Evolutionary conservation across 225 moss, liverwort and hornwort genomes (phyloP), one percentile per base, ranked within the genome.

Genomic region (Straminergon stramineum): DNA sequence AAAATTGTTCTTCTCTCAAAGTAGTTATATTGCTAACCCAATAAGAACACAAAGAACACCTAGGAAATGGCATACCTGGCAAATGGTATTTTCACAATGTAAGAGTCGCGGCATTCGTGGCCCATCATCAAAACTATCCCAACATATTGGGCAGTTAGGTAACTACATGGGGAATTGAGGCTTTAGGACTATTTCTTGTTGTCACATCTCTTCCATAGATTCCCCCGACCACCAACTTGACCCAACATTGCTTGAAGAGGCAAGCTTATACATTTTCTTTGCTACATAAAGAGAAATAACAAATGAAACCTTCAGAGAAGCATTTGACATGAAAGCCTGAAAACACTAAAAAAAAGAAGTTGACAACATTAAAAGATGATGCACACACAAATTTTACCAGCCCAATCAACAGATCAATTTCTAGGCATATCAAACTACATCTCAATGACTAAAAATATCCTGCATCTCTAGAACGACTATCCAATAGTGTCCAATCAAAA

Each of bases 121-220:
- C 31, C 93, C 94, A 91, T 94, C 91, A 24, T 95, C 94, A 86
- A 94, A 95, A 89, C 92, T 84, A 84, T 95, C 94, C 95, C 95
- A 95, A 81, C 95, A 95, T 30, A 95, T 93, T 61, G 94, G 95
- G 43, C 95, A 95, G 75, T 95, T 92, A 79, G 94, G 94, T 68
- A 95, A 82, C 85, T 89, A 91, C 91, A 94, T 87, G 27, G 75
- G 80, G 58, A 75, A 76, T 88, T 56, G 90, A 86, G 82, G 41
- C 80, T 90, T 87, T 11, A 87, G 79, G 84, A 64, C 51, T 77
- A 87, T 71, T 88, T 86, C 91, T 86, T 79, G 75, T 64, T 89
- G 84, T 57, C 83, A 80, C 86, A 86, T 91, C 75, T 90, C 82
- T 85, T 87, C 75, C 58, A 89, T 52, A 34, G 84, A 64, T 56